These are phyloP conservation scores for Neophaeococcomyces aloes DNA, from an alignment of 2,329 filamentous ascomycete genomes.

Conservation along the genomic window DNA sequence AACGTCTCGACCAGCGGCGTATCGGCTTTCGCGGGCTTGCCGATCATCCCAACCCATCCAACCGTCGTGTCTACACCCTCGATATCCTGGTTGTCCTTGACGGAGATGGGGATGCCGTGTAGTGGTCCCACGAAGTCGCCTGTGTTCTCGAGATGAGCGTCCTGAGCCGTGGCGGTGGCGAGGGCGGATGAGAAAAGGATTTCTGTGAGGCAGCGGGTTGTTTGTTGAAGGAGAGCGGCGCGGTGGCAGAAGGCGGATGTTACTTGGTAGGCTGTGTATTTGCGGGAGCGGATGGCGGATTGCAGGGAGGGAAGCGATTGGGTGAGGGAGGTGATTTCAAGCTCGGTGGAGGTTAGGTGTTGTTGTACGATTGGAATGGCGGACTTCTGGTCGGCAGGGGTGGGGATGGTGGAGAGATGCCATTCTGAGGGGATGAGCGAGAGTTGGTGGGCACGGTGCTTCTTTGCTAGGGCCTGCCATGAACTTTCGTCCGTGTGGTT, in stretches of 20 bases:
- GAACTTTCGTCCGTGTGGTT: neutral
- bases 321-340: slow-evolving; percentile 10
- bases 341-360: slow-evolving; percentile 6
- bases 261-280: slow-evolving; percentile 32
- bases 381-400: neutral
- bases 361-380: slow-evolving; percentile 1
- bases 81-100: slow-evolving; percentile 39
- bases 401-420: neutral
- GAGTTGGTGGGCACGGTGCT: slow-evolving; percentile 4
- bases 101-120: slow-evolving; percentile 50
- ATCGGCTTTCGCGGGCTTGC: slow-evolving; percentile 22
- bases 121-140: slow-evolving; percentile 44
- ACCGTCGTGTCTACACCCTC: slow-evolving; percentile 27
- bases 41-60: slow-evolving; percentile 29
- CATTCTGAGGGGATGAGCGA: slow-evolving; percentile 7
- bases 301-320: slow-evolving; percentile 8
- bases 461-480: neutral
- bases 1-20: slow-evolving; percentile 24
- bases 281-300: slow-evolving; percentile 7
- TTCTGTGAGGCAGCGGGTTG: slow-evolving; percentile 42
- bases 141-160: slow-evolving; percentile 33
- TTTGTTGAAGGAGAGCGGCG: slow-evolving; percentile 31
- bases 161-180: slow-evolving; percentile 36
- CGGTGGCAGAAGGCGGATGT: slow-evolving; percentile 45
- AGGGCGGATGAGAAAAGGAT: slow-evolving; percentile 44